Percentiles rank a stretch among this genome's conserved stretches.
Conservation (phyloP, 2,329 filamentous ascomycete genomes). For the Aspergillus glaucus region DNA sequence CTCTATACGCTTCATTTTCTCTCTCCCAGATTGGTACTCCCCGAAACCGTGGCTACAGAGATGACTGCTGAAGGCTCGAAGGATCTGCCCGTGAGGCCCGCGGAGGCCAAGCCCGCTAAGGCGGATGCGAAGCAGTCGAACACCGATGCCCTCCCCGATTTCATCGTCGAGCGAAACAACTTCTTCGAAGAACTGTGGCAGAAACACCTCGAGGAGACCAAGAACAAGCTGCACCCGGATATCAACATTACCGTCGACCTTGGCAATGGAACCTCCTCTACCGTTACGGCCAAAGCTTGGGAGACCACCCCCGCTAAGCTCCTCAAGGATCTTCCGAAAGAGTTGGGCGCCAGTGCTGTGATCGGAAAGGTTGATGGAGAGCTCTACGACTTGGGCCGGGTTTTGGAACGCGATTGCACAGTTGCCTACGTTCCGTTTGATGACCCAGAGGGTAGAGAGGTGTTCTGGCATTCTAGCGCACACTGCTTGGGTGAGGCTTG, state of each 20-base stretch:
- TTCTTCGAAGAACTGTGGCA: constrained; percentile 87
- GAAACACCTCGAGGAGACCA: constrained; percentile 70
- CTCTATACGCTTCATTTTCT: constrained; percentile 9
- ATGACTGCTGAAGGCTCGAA: constrained; percentile 33
- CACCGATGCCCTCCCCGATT: constrained; percentile 56
- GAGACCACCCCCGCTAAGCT: constrained; percentile 81
- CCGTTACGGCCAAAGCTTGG: constrained; percentile 66
- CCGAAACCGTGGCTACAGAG: constrained; percentile 6
- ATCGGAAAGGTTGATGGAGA: constrained; percentile 78
- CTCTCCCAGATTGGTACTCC: constrained; percentile 14
- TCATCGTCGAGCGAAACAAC: constrained; percentile 74
- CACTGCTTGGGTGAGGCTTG: constrained; percentile 94
- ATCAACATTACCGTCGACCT: constrained; percentile 46
- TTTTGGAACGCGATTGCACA: constrained; percentile 79
- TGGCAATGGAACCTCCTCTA: constrained; percentile 34
- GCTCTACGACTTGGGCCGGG: constrained; percentile 89
- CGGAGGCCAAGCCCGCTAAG: constrained; percentile 29
- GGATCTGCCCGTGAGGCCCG: constrained; percentile 31
- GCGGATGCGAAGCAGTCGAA: constrained; percentile 23
- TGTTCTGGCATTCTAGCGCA: constrained; percentile 96
- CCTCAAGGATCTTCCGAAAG: constrained; percentile 75
- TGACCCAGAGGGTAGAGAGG: constrained; percentile 70
- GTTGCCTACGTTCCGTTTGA: constrained; percentile 82
- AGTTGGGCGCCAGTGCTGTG: constrained; percentile 74
- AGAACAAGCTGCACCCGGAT: constrained; percentile 41